Conservation (phyloP, 129 eudicot species). For the Saposhnikovia divaricata region DNA sequence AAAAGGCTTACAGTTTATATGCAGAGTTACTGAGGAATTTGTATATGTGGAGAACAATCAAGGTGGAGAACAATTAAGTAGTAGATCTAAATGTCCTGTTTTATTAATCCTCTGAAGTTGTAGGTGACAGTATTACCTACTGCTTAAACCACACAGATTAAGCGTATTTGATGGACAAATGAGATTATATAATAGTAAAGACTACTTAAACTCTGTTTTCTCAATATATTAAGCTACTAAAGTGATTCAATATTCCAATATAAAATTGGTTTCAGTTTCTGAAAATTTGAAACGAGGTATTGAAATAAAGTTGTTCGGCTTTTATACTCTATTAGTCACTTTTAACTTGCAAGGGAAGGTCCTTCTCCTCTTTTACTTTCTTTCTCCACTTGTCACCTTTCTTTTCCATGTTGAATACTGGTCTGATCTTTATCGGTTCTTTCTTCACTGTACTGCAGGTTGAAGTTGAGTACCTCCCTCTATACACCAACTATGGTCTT, state of each 20-base stretch:
- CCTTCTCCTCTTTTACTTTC: too few relatives aligned
- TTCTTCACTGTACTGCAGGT: slow-evolving; percentile 42
- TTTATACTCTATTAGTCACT: too few relatives aligned
- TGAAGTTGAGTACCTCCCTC: slow-evolving; percentile 71
- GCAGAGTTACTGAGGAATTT: background rate
- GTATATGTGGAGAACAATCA: background rate
- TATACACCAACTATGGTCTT: slow-evolving; percentile 66
- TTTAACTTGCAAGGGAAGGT: too few relatives aligned
- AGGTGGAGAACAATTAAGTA: background rate
- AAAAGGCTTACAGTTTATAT: background rate
- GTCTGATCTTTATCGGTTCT: background rate
- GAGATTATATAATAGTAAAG: too few relatives aligned
- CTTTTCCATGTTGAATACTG: background rate
- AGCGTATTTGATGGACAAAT: too few relatives aligned
- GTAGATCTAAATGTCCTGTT: background rate
- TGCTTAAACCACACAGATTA: too few relatives aligned
- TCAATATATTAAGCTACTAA: too few relatives aligned
- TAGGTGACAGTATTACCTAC: too few relatives aligned
- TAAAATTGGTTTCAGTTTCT: background rate
- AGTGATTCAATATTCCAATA: background rate
- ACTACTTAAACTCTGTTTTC: too few relatives aligned
- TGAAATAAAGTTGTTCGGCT: too few relatives aligned
- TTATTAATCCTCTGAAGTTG: background rate
- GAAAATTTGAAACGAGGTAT: too few relatives aligned
- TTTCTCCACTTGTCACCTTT: too few relatives aligned